A percentile compares a stretch with the other conserved stretches of the same genome.
Evolutionary conservation across 371 early-diverging fungal genomes (phyloP).

Genomic region (Mortierella sp.): DNA sequence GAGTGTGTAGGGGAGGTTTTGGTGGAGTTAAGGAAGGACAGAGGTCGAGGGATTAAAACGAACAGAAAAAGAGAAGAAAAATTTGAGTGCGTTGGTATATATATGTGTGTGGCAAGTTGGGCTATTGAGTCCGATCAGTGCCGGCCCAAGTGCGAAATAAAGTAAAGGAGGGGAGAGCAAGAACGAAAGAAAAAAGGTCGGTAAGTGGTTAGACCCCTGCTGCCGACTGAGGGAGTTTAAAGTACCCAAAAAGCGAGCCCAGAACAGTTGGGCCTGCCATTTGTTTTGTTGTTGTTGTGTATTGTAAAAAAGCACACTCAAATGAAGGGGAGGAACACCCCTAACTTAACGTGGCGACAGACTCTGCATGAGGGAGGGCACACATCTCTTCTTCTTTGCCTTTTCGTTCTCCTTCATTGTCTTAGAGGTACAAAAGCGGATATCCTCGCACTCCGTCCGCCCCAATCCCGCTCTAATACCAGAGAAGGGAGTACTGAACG

Average conservation of each 20-base stretch:
- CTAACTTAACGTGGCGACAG: neutral
- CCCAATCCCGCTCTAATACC: neutral
- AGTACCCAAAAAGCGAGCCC: neutral
- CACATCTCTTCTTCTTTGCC: neutral
- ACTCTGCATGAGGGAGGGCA: neutral
- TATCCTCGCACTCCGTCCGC: neutral
- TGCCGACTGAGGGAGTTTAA: constrained; percentile 26
- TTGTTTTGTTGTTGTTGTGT: neutral
- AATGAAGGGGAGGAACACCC: neutral
- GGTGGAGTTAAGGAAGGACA: constrained; percentile 10
- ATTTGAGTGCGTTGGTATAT: constrained; percentile 7
- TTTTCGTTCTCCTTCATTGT: neutral
- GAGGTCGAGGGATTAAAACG: constrained; percentile 6
- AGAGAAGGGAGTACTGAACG: neutral
- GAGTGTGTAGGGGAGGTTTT: neutral
- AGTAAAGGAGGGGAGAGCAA: neutral
- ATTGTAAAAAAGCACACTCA: neutral
- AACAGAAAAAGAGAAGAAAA: constrained; percentile 10
- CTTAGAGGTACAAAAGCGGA: neutral
- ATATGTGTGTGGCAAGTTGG: neutral
- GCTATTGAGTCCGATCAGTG: neutral
- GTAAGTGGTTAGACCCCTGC: constrained; percentile 12
- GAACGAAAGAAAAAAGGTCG: constrained; percentile 3
- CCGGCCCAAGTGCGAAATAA: neutral
- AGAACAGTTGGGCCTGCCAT: neutral